Base-by-base conservation (phyloP, 352 stramenopile species). In the Pythium pyrilobum region DNA sequence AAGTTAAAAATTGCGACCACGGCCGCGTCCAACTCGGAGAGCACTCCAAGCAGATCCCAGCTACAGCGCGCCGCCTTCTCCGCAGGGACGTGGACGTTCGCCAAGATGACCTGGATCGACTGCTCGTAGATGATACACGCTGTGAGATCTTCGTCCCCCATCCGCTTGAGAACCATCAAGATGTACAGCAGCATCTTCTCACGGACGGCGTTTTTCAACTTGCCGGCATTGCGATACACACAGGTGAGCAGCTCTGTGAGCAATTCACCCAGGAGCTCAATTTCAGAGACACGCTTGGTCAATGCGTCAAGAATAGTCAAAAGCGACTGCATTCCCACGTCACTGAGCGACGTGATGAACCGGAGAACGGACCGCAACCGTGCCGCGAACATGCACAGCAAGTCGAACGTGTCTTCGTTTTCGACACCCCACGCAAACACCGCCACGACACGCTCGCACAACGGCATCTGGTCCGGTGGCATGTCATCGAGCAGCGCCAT, bases 1-100 rank as follows among this genome's bases (percentile, higher is more conserved):
- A 87, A 69, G 20, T 86, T 86, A 50, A 86, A 85, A 12, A 89
- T 67, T 1, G 72, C 60, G 5, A 72, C 70, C 45, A 87, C 80
- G 2, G 78, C 72, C 10, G 74, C 61, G 39, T 87, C 72, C 15
- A 85, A 56, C 41, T 83, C 72, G 0, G 66, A 72, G 8, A 89
- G 65, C 31, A 81, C 69, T 2, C 70, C 62, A 0, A 89, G 52
- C 0, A 87, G 51, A 37, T 84, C 72, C 67, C 71, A 89, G 34
- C 74, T 87, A 46, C 72, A 74, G 16, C 58, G 56, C 4, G 62
- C 57, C 37, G 77, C 56, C 6, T 69, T 46, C 45, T 81, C 72
- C 6, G 52, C 42, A 1, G 56, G 41, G 10, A 60, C 42, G 1
- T 71, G 64, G 5, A 81, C 48, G 49, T 87, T 69, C 4, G 56